These are phyloP conservation scores for Aspergillus tubingensis DNA, from an alignment of 2,329 filamentous ascomycete genomes.

Conservation along the genomic window DNA sequence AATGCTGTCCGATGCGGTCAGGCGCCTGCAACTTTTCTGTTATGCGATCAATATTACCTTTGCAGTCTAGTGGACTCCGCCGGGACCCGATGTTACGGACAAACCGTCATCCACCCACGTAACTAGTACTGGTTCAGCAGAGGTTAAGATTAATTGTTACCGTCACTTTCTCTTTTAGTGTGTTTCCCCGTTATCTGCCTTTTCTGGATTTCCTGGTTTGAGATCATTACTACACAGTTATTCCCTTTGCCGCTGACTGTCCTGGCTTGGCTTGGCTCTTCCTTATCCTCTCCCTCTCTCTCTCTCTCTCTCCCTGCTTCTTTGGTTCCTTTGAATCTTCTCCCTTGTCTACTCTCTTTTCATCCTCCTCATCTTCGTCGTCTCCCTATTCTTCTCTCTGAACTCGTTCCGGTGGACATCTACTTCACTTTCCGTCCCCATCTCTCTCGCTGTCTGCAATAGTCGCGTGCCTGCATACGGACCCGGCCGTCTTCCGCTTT, in stretches of 20 bases:
- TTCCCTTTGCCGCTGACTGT: conserved; percentile 3
- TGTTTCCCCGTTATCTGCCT: conserved; percentile 1
- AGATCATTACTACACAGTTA: conserved; percentile 10
- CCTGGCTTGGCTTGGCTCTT: conserved; percentile 1
- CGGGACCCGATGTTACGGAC: conserved; percentile 10
- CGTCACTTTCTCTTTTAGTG: conserved; percentile 9
- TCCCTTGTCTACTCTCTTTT: neutral
- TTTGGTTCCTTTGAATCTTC: neutral
- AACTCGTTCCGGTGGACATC: neutral
- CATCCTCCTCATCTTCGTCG: neutral
- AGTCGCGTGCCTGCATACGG: conserved; percentile 28
- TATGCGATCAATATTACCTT: conserved; percentile 4
- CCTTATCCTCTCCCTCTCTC: neutral
- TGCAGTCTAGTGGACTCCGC: conserved; percentile 1
- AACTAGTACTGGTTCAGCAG: neutral
- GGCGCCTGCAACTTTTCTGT: neutral
- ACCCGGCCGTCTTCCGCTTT: conserved; percentile 21
- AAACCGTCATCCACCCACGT: conserved; percentile 7
- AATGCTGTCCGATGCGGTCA: neutral
- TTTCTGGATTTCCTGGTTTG: conserved; percentile 6
- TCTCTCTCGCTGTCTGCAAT: neutral
- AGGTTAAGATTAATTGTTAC: neutral
- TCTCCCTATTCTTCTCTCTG: neutral
- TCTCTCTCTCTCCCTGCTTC: neutral
- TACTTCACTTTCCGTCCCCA: neutral